Percentiles rank a stretch among this genome's conserved stretches.
phyloP scores from a whole-genome alignment of 441 rosid genomes.

The Melastoma candidum region DNA sequence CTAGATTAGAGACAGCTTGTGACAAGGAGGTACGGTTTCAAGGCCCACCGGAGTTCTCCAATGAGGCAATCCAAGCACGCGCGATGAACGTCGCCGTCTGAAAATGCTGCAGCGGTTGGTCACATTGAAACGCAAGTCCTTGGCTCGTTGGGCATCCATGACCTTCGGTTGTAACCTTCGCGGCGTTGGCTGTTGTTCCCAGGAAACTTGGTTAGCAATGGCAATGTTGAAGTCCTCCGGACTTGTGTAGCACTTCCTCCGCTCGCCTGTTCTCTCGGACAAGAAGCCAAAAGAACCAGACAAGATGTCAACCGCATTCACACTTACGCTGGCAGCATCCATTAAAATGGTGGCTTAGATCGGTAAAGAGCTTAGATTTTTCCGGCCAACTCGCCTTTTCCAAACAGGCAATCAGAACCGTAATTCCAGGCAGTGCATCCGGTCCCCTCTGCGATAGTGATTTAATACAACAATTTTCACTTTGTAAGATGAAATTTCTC shows the following conservation, averaged over 20 bases:
- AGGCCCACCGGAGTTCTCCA: no score
- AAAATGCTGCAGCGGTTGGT: constrained; percentile 1
- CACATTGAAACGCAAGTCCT: constrained; percentile 62
- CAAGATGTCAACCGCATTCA: not conserved
- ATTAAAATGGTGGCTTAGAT: not conserved
- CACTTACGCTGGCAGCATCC: not conserved
- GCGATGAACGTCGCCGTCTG: no score
- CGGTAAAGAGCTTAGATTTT: not conserved
- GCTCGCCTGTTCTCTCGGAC: constrained; percentile 37
- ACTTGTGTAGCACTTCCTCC: constrained; percentile 41
- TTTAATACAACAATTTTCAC: not conserved
- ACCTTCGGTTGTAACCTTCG: constrained; percentile 40
- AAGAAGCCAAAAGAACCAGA: not conserved
- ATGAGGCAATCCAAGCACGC: no score
- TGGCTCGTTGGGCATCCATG: constrained; percentile 27
- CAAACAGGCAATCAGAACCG: constrained; percentile 66
- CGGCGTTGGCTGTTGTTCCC: constrained; percentile 27
- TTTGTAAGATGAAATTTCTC: not conserved
- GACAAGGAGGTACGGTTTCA: no score
- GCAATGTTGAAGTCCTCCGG: constrained; percentile 41
- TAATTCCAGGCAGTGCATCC: constrained; percentile 90
- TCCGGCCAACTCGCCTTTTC: constrained; percentile 44
- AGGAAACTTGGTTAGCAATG: constrained; percentile 51
- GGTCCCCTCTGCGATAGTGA: constrained; percentile 52
- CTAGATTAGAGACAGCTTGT: no score